These are phyloP conservation scores for Heterobasidion occidentale DNA, from an alignment of 1,284 basidiomycete genomes.

Conservation along the genomic window DNA sequence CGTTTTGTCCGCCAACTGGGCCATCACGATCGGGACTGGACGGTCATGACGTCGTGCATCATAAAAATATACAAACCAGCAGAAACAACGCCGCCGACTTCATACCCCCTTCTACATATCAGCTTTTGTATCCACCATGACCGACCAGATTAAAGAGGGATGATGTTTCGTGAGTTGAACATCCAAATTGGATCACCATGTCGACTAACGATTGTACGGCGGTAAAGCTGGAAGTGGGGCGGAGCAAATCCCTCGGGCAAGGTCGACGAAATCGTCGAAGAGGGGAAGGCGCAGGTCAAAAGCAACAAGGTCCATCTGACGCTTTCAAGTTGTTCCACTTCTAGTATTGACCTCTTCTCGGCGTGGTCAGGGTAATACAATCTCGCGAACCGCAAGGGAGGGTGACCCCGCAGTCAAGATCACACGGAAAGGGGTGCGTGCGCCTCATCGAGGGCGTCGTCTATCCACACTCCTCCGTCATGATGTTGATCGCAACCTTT, in stretches of 20 bases:
- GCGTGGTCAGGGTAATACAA: slow-evolving; percentile 27
- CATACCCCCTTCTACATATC: too few species aligned
- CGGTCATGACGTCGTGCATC: too few species aligned
- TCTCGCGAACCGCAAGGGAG: slow-evolving; percentile 25
- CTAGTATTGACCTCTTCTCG: too few species aligned
- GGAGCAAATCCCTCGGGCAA: neutral
- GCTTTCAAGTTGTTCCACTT: too few species aligned
- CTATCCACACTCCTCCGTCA: too few species aligned
- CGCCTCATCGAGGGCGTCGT: neutral
- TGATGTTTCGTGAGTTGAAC: slow-evolving; percentile 1
- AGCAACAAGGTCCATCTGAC: slow-evolving; percentile 26
- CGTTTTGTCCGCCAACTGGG: too few species aligned
- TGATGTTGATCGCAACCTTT: too few species aligned
- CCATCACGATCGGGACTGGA: too few species aligned
- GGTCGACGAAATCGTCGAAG: slow-evolving; percentile 4
- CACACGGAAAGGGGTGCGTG: slow-evolving; percentile 26
- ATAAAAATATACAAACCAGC: too few species aligned
- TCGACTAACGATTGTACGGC: too few species aligned
- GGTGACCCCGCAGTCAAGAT: slow-evolving; percentile 37
- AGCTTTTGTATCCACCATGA: neutral
- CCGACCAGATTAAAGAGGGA: slow-evolving; percentile 1
- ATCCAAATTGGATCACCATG: neutral
- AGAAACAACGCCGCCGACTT: too few species aligned
- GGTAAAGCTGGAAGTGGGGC: slow-evolving; percentile 1
- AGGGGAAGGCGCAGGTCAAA: slow-evolving; percentile 27